Evolutionary conservation across 23 red algal genomes (phyloP), one percentile per base, ranked within the genome.

Genomic region (Cyanidium caldarium): DNA sequence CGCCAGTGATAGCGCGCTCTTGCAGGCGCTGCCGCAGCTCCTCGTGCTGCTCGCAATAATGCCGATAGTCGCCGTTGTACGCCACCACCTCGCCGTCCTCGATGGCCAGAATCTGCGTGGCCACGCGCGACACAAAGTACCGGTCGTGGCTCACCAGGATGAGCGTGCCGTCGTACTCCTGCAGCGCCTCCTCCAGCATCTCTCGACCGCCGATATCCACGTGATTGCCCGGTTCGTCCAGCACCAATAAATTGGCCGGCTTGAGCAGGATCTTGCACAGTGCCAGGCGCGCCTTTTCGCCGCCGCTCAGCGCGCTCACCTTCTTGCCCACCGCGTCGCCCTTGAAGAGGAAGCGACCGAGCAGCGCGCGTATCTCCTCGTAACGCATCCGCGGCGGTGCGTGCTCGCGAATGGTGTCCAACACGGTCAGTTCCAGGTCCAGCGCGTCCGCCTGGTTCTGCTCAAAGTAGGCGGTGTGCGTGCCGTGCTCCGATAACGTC

Each of bases 401-500:
- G 30, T 77, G 71, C 37, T 69, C 66, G 34, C 66, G 67, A 25
- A 96, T 40, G 36, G 85, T 96, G 15, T 96, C 73, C 28, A 88
- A 76, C 14, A 96, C 84, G 0, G 84, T 88, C 13, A 84, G 33
- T 33, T 96, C 72, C 29, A 96, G 41, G 38, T 87, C 76, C 43
- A 96, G 85, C 3, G 82, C 92, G 78, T 96, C 92, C 0, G 92
- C 92, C 44, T 96, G 92, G 58, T 87, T 96, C 75, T 96, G 92
- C 65, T 84, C 92, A 57, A 84, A 96, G 75, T 96, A 96, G 3
- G 84, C 92, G 12, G 46, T 65, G 20, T 79, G 65, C 29, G 84
- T 89, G 20, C 67, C 74, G 15, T 80, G 72, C 68, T 69, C 67
- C 30, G 71, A 25, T 29, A 83, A 84, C 39, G 77, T 43, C 28